Evolutionary conservation across 371 early-diverging fungal genomes (phyloP), one percentile per base, ranked within the genome.

Genomic region (Zychaea mexicana): DNA sequence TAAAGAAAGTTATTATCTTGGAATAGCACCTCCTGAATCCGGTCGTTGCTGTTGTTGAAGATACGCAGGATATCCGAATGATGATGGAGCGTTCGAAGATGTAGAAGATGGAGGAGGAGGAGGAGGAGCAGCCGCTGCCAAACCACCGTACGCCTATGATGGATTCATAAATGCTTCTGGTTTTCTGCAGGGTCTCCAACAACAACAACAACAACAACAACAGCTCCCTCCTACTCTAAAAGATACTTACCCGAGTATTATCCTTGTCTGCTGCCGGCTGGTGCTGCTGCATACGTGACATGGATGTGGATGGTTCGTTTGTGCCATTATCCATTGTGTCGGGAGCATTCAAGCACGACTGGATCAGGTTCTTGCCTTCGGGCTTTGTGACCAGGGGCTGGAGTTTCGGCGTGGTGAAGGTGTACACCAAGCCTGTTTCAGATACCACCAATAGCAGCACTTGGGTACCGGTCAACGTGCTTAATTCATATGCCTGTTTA

Each of bases 391-490:
- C 96, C 30, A 98, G 84, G 9, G 98, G 97, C 72, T 96, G 96
- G 31, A 99, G 83, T 74, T 97, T 98, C 31, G 94, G 92, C 12
- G 99, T 98, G 6, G 99, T 97, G 76, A 97, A 99, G 2, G 99
- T 98, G 77, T 98, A 99, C 15, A 99, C 99, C 62, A 97, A 91
- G 26, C 99, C 98, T 32, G 96, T 97, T 74, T 97, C 99, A 5
- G 97, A 95, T n/a, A 98, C 98, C 5, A 99, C 94, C 32, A 99
- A 73, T 52, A 99, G 82, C 59, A 99, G 84, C 38, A 99, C 96
- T 77, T 99, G 96, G 1, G 98, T 97, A 45, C 98, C 98, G 6
- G 99, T 99, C 67, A 99, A 82, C 2, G 97, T 94, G 72, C 91
- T 91, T 17, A 99, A 85, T 76, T 99, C 99, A 69, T 94, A 97